Conservation (phyloP, 768 basidiomycete species). For the Fomitopsis pulvina region DNA sequence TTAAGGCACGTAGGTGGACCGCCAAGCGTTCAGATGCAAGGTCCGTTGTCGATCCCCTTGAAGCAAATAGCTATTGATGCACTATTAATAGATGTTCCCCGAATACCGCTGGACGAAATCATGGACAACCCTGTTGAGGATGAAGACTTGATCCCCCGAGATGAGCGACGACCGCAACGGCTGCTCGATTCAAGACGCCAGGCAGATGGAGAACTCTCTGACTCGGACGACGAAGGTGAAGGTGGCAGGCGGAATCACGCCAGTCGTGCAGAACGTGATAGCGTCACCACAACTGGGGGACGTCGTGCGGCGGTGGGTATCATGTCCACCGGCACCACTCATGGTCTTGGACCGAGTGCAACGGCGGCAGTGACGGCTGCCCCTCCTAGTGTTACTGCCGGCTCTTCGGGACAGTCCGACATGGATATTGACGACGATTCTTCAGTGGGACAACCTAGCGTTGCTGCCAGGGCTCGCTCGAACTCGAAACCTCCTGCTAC, state of each 20-base stretch:
- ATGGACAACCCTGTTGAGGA: constrained; percentile 77
- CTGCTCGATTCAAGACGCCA: constrained; percentile 79
- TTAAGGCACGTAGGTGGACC: constrained; percentile 80
- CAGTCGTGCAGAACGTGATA: constrained; percentile 47
- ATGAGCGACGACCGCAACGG: constrained; percentile 70
- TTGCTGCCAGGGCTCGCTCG: neutral
- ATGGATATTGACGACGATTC: constrained; percentile 31
- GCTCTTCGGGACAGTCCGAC: constrained; percentile 14
- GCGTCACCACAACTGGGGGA: constrained; percentile 28
- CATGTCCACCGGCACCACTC: constrained; percentile 58
- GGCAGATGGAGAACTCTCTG: constrained; percentile 84
- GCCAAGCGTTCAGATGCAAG: constrained; percentile 87
- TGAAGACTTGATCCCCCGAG: constrained; percentile 73
- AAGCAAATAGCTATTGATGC: neutral
- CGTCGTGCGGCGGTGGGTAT: constrained; percentile 70
- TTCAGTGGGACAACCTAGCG: constrained; percentile 9
- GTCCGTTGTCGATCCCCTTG: constrained; percentile 34
- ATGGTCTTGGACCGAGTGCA: constrained; percentile 73
- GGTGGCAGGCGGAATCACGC: constrained; percentile 73
- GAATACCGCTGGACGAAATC: constrained; percentile 76
- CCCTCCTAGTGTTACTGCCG: neutral
- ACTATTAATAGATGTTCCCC: constrained; percentile 62
- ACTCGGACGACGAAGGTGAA: constrained; percentile 97
- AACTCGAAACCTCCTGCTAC: neutral
- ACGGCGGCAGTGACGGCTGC: constrained; percentile 30